Evolutionary conservation across 2,329 filamentous ascomycete species (phyloP).

Genomic region (Curvularia eragrostidis): DNA sequence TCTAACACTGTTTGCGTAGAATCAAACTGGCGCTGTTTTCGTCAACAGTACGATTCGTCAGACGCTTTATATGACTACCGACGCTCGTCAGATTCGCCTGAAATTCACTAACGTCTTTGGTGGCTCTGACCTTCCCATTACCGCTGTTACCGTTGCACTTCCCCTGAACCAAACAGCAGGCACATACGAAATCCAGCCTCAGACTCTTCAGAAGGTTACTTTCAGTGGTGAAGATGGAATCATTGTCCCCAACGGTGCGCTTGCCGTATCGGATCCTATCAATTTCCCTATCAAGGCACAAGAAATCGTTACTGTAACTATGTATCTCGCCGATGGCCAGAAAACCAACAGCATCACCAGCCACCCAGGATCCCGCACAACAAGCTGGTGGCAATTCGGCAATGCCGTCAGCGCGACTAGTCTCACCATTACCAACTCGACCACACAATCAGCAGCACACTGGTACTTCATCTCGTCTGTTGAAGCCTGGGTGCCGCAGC

Average conservation of each 20-base stretch:
- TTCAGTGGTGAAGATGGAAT: conserved; percentile 63
- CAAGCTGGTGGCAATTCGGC: conserved; percentile 65
- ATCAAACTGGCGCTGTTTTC: conserved; percentile 62
- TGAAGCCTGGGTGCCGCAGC: conserved; percentile 60
- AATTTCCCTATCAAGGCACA: conserved; percentile 60
- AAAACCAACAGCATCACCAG: conserved; percentile 64
- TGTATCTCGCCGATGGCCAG: conserved; percentile 66
- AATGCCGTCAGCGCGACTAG: conserved; percentile 61
- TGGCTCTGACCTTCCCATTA: conserved; percentile 64
- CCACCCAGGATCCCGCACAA: conserved; percentile 70
- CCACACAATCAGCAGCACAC: conserved; percentile 50
- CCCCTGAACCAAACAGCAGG: conserved; percentile 63
- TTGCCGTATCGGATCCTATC: conserved; percentile 68
- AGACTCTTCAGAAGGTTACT: conserved; percentile 61
- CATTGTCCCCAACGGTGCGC: conserved; percentile 61
- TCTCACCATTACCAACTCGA: conserved; percentile 52
- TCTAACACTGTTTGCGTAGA: conserved; percentile 49
- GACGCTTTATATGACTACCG: conserved; percentile 67
- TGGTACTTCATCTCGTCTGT: conserved; percentile 66
- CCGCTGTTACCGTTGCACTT: conserved; percentile 64
- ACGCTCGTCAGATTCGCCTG: conserved; percentile 64
- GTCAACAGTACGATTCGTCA: conserved; percentile 70
- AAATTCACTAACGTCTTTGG: conserved; percentile 72
- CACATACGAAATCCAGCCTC: conserved; percentile 59
- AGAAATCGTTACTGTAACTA: conserved; percentile 63